Conservation (phyloP, 2,329 filamentous ascomycete genomes). For the Delphinella strobiligena region DNA sequence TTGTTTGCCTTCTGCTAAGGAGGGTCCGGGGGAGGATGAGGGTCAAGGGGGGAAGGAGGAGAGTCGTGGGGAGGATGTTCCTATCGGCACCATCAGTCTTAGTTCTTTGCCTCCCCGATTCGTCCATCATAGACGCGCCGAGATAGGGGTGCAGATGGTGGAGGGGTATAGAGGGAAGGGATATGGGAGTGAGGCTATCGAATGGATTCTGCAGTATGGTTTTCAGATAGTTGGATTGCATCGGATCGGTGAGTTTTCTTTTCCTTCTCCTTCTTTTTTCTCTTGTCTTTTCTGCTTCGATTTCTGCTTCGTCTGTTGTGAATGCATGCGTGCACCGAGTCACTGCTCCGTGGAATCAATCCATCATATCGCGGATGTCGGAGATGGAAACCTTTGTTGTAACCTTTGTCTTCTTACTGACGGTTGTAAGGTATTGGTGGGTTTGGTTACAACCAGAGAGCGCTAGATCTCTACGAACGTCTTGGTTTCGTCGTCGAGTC, state of each 20-base stretch:
- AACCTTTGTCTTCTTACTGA: too few relatives aligned
- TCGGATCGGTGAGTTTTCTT: slow-evolving; percentile 27
- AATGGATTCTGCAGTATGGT: slow-evolving; percentile 36
- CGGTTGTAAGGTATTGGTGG: slow-evolving; percentile 26
- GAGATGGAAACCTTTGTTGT: too few relatives aligned
- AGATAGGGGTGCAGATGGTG: slow-evolving; percentile 29
- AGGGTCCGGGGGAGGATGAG: neutral
- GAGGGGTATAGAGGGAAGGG: slow-evolving; percentile 26
- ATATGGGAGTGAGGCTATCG: slow-evolving; percentile 36
- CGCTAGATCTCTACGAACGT: slow-evolving; percentile 30
- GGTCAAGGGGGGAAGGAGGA: neutral
- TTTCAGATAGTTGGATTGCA: slow-evolving; percentile 35
- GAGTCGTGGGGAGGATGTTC: slow-evolving; percentile 11
- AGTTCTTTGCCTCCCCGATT: neutral
- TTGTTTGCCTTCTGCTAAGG: slow-evolving; percentile 19
- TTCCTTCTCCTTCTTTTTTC: too few relatives aligned
- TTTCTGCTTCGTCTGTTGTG: too few relatives aligned
- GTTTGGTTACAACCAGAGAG: slow-evolving; percentile 32
- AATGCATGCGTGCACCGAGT: too few relatives aligned
- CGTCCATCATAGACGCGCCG: slow-evolving; percentile 31
- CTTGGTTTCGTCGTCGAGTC: slow-evolving; percentile 37
- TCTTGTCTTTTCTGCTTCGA: too few relatives aligned
- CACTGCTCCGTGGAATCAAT: too few relatives aligned
- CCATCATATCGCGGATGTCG: too few relatives aligned
- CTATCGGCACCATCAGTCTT: slow-evolving; percentile 22